Percentiles rank a stretch among this genome's conserved stretches.
Evolutionary conservation across 2,329 filamentous ascomycete genomes (phyloP).

Genomic region (Alternaria incomplexa): DNA sequence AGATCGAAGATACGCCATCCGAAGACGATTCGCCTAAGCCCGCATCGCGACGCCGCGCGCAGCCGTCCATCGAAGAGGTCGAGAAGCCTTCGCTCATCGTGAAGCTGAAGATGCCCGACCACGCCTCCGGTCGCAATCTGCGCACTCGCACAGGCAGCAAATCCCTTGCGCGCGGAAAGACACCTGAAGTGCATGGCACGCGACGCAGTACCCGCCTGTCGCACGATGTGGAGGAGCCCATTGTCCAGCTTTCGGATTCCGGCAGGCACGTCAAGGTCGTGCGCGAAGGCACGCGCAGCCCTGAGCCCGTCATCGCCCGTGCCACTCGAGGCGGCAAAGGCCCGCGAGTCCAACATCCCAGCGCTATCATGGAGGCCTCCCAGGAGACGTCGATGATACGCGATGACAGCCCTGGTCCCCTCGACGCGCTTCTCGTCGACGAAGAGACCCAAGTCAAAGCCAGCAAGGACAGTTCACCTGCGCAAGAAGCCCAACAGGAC

Average conservation of each 20-base stretch:
- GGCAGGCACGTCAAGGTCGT: conserved; percentile 63
- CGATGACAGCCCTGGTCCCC: conserved; percentile 39
- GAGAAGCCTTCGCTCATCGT: conserved; percentile 49
- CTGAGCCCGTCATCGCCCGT: conserved; percentile 52
- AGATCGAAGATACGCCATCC: conserved; percentile 48
- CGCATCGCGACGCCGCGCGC: conserved; percentile 24
- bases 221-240: conserved; percentile 62
- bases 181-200: conserved; percentile 45
- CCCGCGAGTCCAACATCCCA: conserved; percentile 54
- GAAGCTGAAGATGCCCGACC: conserved; percentile 47
- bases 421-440: conserved; percentile 41
- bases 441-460: conserved; percentile 47
- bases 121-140: conserved; percentile 29
- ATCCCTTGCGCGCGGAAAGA: conserved; percentile 44
- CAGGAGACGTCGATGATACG: conserved; percentile 54
- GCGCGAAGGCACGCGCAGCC: conserved; percentile 60
- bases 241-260: conserved; percentile 65
- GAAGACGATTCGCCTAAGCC: conserved; percentile 35
- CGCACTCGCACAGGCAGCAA: conserved; percentile 52
- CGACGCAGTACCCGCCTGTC: conserved; percentile 66
- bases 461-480: conserved; percentile 39
- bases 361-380: conserved; percentile 60
- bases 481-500: conserved; percentile 41
- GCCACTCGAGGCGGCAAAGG: conserved; percentile 56
- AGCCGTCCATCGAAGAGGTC: conserved; percentile 36